Evolutionary conservation across 805 yeast genomes (phyloP), one percentile per base, ranked within the genome.

Genomic region (Kluyveromyces wickerhamii): DNA sequence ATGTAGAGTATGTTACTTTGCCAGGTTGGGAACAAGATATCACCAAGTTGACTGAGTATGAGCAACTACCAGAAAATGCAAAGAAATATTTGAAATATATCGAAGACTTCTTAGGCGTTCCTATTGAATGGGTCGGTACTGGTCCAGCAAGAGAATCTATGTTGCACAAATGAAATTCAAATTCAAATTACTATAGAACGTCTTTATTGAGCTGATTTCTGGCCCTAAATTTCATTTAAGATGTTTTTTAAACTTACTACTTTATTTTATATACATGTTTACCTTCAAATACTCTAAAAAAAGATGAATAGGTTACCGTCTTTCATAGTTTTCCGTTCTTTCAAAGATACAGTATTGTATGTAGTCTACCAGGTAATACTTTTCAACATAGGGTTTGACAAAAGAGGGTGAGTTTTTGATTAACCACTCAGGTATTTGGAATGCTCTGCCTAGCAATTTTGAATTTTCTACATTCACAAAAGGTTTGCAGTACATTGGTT

Each of bases 91-190:
- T 92, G 62, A 69, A 72, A 47, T 92, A 63, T 60, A 89, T 92
- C 53, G 97, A 87, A 65, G 79, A 86, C 44, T 88, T 71, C 54
- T 68, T 88, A 42, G 70, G 72, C 32, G 89, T 85, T 39, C 95
- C 94, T 37, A 72, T 92, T 44, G 82, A 81, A 60, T 92, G 96
- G 96, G 92, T 92, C 42, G 98, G 98, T 58, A 92, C 95, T 38
- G 98, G 98, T 43, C 96, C 98, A 44, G 95, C 86, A 35, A 83
- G 97, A 67, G 94, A 82, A 38, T 77, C 88, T 23, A 88, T 87
- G 96, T 71, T 87, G 49, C 77, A 74, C 48, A 79, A 76, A 59
- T 45, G 54, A 40, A 38, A 46, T 37, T 43, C 41, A 28, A n/a
- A n/a, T n/a, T n/a, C n/a, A n/a, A n/a, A n/a, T n/a, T n/a, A n/a